A percentile compares a stretch with the other conserved stretches of the same genome.
These are phyloP conservation scores for Monilinia laxa DNA, from an alignment of 2,329 filamentous ascomycete species.

Conservation along the genomic window DNA sequence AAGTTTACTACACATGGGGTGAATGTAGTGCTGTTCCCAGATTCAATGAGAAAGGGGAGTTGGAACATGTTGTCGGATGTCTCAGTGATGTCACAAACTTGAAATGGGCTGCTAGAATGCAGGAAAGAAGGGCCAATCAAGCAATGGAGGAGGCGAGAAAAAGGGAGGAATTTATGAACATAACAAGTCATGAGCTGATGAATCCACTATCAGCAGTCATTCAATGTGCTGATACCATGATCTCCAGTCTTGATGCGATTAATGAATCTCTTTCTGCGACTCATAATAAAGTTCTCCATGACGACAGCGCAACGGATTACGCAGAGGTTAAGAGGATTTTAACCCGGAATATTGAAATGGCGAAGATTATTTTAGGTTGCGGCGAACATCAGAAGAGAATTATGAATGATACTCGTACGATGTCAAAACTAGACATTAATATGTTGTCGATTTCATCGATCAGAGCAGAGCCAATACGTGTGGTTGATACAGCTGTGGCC, in stretches of 20 bases:
- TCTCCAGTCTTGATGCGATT: constrained; percentile 72
- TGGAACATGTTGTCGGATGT: constrained; percentile 30
- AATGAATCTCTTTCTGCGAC: constrained; percentile 50
- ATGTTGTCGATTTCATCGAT: neutral
- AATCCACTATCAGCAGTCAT: constrained; percentile 1
- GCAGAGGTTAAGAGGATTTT: constrained; percentile 1
- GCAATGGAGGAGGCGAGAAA: constrained; percentile 60
- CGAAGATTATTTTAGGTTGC: neutral
- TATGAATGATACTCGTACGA: neutral
- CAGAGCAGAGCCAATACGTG: neutral
- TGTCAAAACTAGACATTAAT: neutral
- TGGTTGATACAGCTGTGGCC: constrained; percentile 7
- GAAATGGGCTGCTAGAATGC: constrained; percentile 24
- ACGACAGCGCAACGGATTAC: neutral
- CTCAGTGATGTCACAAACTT: constrained; percentile 25
- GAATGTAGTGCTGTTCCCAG: neutral
- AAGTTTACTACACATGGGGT: neutral
- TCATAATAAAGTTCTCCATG: constrained; percentile 25
- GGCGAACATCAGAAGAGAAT: constrained; percentile 5
- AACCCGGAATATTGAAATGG: neutral
- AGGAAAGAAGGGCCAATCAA: constrained; percentile 44
- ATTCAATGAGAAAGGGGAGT: constrained; percentile 27
- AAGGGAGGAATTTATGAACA: constrained; percentile 79
- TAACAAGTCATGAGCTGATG: constrained; percentile 48
- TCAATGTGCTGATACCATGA: constrained; percentile 67